These are phyloP conservation scores for Peniophora sp. DNA, from an alignment of 1,284 basidiomycete species.

Conservation along the genomic window DNA sequence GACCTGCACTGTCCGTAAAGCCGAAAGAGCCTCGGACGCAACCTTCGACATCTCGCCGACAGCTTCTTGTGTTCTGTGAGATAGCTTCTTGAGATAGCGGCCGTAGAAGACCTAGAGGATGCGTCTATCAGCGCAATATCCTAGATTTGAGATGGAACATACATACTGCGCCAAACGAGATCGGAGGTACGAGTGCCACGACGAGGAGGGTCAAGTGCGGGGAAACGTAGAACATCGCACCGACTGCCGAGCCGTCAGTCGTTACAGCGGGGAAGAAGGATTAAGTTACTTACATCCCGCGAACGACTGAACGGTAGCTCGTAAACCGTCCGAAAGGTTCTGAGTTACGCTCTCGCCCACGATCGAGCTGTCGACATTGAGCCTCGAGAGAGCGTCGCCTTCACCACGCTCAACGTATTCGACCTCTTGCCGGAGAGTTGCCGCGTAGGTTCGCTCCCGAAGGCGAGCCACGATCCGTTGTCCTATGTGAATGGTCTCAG, in stretches of 20 bases:
- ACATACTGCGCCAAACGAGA: slow-evolving; percentile 87
- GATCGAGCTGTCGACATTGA: slow-evolving; percentile 90
- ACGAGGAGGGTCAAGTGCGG: slow-evolving; percentile 87
- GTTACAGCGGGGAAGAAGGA: slow-evolving; percentile 10
- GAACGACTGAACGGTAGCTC: slow-evolving; percentile 82
- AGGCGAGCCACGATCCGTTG: slow-evolving; percentile 90
- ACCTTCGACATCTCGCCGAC: slow-evolving; percentile 92
- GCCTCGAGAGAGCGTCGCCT: slow-evolving; percentile 88
- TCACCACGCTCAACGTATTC: slow-evolving; percentile 91
- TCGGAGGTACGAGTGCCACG: slow-evolving; percentile 91
- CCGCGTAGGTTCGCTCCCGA: slow-evolving; percentile 76
- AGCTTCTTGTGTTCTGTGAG: slow-evolving; percentile 89
- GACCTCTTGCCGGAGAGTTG: slow-evolving; percentile 82
- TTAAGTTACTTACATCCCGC: slow-evolving; percentile 78
- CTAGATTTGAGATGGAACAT: slow-evolving; percentile 9
- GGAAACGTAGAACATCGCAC: slow-evolving; percentile 95
- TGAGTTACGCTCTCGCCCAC: slow-evolving; percentile 93
- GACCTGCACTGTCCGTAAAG: slow-evolving; percentile 88
- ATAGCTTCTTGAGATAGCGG: slow-evolving; percentile 87
- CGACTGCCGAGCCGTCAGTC: slow-evolving; percentile 41
- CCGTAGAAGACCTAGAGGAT: slow-evolving; percentile 82
- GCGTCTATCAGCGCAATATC: not conserved
- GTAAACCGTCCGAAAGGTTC: slow-evolving; percentile 86
- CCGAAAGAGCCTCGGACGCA: slow-evolving; percentile 89
- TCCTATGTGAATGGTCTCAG: slow-evolving; percentile 34